Evolutionary conservation across 108 stramenopile species (phyloP), one percentile per base, ranked within the genome.

Genomic region (Cyclotella sp.): DNA sequence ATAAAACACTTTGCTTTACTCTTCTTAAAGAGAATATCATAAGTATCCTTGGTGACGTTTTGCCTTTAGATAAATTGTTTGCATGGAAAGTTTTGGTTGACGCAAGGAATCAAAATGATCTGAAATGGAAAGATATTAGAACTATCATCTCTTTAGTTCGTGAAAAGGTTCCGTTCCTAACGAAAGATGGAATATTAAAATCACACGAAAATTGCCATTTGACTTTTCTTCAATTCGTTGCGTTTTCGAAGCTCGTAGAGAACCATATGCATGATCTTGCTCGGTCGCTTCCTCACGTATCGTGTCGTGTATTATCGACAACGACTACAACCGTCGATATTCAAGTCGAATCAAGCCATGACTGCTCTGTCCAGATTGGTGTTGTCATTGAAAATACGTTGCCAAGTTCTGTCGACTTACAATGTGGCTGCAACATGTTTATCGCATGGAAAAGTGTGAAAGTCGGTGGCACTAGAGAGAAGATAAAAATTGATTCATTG

Each of bases 171-270:
- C 28, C 51, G 18, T 53, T 52, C 29, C 63, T 64, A 13, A 45
- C 44, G 8, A 46, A 64, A 13, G 45, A 46, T 46, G 63, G 63
- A 3, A 26, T 64, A 12, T 43, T 64, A 5, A 44, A 46, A 64
- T 30, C 60, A 16, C 42, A 64, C 24, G 4, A 64, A 28, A 9
- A 21, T 14, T 4, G 44, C 13, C 67, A 68, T 52, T 10, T 68
- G 47, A 52, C 67, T 18, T 68, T 68, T 18, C 67, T 52, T 30
- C 67, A 68, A 53, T 68, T 68, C 30, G 30, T 52, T 52, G 47
- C 67, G 9, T 68, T 68, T 39, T 28, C 67, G 1, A 68, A 18
- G 51, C 67, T 68, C 21, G 29, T 68, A 1, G 18, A 53, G 8
- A 52, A 68, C 11, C 67, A 68, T 52, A 14, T 68, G 51, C 4